Evolutionary conservation across 2,329 filamentous ascomycete species (phyloP), one percentile per base, ranked within the genome.

Genomic region (Ceratocystis harringtonii): DNA sequence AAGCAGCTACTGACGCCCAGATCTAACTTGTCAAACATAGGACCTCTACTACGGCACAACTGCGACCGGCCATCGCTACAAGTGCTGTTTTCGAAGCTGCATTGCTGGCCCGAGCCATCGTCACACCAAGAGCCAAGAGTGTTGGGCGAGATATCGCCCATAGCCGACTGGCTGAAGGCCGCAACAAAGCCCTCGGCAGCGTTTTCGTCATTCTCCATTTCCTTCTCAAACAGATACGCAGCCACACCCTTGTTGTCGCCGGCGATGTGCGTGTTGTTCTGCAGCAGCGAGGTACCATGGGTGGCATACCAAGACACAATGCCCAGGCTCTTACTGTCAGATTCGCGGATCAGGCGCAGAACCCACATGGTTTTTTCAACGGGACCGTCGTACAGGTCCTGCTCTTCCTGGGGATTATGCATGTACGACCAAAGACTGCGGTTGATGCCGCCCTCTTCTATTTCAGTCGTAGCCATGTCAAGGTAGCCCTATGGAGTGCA

Each of bases 211-310:
- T 76, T 77, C 50, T 76, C 75, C 65, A 88, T 81, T 52, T 82
- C 82, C 70, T 89, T 83, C 73, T 96, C 92, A 69, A 96, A 88
- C 5, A 95, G 78, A 72, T 87, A 88, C 0, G 92, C 89, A 1
- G 92, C 92, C 5, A 96, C 90, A 12, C 92, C 92, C 76, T 97
- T 97, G 78, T 97, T 97, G 74, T 97, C 92, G n/a, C 90, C 92
- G 2, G 91, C 86, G 62, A 94, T 84, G 15, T 96, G 80, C 0
- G 91, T 96, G 75, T 96, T 96, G 76, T 96, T 96, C 65, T 89
- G 88, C 28, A 92, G 84, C 75, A 96, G 83, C 0, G 90, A 95
- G 0, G 92, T 97, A 60, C 92, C 92, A 73, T 97, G 92, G 0
- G 92, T 89, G 2, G 92, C 84, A 73, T 92, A 96, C 89, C 92